These are phyloP conservation scores for Leccinum variicolor DNA, from an alignment of 768 basidiomycete genomes.

Conservation along the genomic window DNA sequence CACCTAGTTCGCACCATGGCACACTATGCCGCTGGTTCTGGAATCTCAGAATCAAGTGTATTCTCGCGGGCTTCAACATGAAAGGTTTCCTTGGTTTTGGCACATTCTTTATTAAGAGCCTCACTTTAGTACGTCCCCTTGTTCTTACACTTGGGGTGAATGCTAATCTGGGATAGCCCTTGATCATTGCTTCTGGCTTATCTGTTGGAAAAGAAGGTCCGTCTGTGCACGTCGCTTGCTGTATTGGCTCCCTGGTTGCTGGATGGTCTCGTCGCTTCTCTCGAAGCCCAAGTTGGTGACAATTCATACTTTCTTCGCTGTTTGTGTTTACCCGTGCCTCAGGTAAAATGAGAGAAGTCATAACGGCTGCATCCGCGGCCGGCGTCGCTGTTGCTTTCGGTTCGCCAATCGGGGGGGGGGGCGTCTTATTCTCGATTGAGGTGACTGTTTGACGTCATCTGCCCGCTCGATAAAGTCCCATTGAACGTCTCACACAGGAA, in stretches of 20 bases:
- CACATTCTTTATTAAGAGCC: conserved; percentile 91
- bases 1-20: conserved; percentile 87
- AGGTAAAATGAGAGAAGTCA: conserved; percentile 86
- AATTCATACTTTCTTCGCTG: neutral
- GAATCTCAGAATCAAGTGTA: conserved; percentile 99
- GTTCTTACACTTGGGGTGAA: neutral
- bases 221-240: conserved; percentile 95
- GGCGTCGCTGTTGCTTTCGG: conserved; percentile 99
- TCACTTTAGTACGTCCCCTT: conserved; percentile 70
- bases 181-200: conserved; percentile 94
- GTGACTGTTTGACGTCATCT: conserved; percentile 36
- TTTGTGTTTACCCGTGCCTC: conserved; percentile 14
- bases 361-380: conserved; percentile 94
- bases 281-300: conserved; percentile 75
- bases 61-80: conserved; percentile 96
- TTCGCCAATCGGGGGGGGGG: conserved; percentile 96
- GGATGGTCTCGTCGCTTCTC: conserved; percentile 78
- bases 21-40: conserved; percentile 95
- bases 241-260: conserved; percentile 88
- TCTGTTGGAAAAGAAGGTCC: conserved; percentile 99
- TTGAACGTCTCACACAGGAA: conserved; percentile 54
- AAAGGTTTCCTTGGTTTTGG: conserved; percentile 88
- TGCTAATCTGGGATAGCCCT: conserved; percentile 55
- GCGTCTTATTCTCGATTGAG: conserved; percentile 97
- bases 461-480: neutral